Percentiles rank a stretch among this genome's conserved stretches.
These are phyloP conservation scores for Vitis hybrid DNA, from an alignment of 177 flowering plant species.

Conservation along the genomic window DNA sequence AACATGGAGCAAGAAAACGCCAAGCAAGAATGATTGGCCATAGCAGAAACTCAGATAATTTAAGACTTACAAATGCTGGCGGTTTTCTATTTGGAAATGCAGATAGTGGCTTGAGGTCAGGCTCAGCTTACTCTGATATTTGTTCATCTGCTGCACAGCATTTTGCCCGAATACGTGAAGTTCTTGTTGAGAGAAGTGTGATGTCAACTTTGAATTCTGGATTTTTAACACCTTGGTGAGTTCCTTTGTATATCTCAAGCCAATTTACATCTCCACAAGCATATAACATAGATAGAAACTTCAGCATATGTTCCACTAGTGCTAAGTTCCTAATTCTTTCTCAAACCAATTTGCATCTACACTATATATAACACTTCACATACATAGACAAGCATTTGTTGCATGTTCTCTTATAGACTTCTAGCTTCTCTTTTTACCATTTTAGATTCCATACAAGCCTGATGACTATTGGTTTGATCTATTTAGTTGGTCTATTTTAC, in stretches of 20 bases:
- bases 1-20: constrained; percentile 67
- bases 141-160: constrained; percentile 86
- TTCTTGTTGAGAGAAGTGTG: constrained; percentile 84
- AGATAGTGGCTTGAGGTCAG: constrained; percentile 52
- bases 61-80: constrained; percentile 48
- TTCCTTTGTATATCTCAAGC: not conserved
- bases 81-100: constrained; percentile 43
- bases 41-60: constrained; percentile 40
- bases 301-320: not conserved
- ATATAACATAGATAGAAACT: not conserved
- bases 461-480: too few species aligned
- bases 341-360: too few species aligned
- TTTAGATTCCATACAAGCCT: too few species aligned
- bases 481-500: too few species aligned
- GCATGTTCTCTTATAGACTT: too few species aligned
- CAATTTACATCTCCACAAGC: not conserved
- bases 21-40: constrained; percentile 47
- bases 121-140: constrained; percentile 78
- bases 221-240: constrained; percentile 92
- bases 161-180: constrained; percentile 93
- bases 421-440: too few species aligned
- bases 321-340: too few species aligned
- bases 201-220: constrained; percentile 88
- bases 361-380: too few species aligned
- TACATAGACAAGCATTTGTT: too few species aligned